Evolutionary conservation across 2,329 filamentous ascomycete species (phyloP).

Genomic region (Exophiala phaeomuriformis): DNA sequence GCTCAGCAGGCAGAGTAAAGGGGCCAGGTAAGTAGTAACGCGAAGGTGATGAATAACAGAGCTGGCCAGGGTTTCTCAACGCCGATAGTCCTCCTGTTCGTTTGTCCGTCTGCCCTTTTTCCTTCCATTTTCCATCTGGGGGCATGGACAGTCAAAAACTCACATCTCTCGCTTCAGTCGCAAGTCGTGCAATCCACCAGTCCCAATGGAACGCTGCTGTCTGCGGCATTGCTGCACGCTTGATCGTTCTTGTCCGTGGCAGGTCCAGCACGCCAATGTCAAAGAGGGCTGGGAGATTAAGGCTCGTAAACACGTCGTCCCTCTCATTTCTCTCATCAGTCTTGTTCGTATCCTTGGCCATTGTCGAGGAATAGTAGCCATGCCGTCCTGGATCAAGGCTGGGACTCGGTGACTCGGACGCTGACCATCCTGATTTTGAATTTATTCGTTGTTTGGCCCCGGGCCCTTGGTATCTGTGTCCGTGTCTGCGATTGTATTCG

Average conservation of each 20-base stretch:
- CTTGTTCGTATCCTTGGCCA: neutral
- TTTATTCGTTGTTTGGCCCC: no score
- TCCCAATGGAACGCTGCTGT: conserved; percentile 13
- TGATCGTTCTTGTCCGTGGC: neutral
- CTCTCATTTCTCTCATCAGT: neutral
- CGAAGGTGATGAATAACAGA: neutral
- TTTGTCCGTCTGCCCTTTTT: neutral
- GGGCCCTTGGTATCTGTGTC: no score
- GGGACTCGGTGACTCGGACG: no score
- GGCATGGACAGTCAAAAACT: neutral
- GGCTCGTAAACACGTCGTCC: neutral
- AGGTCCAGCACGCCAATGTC: neutral
- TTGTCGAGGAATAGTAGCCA: no score
- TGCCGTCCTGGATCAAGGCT: no score
- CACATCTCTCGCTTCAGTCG: conserved; percentile 3
- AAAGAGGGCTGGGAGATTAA: neutral
- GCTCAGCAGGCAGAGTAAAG: no score
- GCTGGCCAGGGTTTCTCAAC: no score
- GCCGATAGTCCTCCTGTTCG: no score
- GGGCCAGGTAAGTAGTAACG: neutral
- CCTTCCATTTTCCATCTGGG: neutral
- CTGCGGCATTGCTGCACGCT: conserved; percentile 4
- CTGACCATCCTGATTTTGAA: no score
- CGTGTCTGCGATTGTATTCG: no score
- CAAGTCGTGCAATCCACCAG: conserved; percentile 9